Evolutionary conservation across 495 filamentous ascomycete species (phyloP), one percentile per base, ranked within the genome.

Genomic region (Penicillium subrubescens): DNA sequence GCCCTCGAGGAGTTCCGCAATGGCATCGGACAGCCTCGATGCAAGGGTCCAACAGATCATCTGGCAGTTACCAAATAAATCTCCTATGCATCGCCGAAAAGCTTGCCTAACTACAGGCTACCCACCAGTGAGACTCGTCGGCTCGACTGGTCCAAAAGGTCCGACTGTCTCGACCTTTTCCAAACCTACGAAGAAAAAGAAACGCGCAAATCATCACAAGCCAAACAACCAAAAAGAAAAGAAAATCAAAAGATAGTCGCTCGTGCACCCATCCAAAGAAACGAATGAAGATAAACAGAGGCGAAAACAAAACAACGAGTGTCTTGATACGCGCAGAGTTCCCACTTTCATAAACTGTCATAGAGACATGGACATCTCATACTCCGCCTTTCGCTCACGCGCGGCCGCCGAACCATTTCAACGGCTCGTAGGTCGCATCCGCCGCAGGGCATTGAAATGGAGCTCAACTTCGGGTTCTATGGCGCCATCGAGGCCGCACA

Each of bases 1-100:
- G 31, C n/a, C 59, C 52, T 65, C 50, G 48, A 65, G 63, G 60
- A 14, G 25, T 44, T 48, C 44, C 44, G 44, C 44, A 19, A 23
- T 46, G 21, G 44, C 58, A 51, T 63, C 52, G n/a, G 34, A 66
- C 52, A 39, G 19, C 25, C 8, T 59, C 51, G 35, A 48, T 65
- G 67, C 67, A 69, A 69, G 63, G 67, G 67, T 65, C 63, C 57
- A 33, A 12, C 27, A 33, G 33, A 39, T 53, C 31, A 44, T 21
- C 33, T 27, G 44, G 44, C 44, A 48, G 44, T 48, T 12, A 43
- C 35, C 25, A 27, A 17, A 37, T 12, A 12, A 58, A 65, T 64
- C 37, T 61, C 61, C 58, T 53, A 61, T 61, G 51, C 58, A 31
- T 61, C 65, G 31, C 33, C 6, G 53, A 29, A 53, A 69, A 63